Evolutionary conservation across 1,284 basidiomycete genomes (phyloP), one percentile per base, ranked within the genome.

Genomic region (Neonothopanus nambi): DNA sequence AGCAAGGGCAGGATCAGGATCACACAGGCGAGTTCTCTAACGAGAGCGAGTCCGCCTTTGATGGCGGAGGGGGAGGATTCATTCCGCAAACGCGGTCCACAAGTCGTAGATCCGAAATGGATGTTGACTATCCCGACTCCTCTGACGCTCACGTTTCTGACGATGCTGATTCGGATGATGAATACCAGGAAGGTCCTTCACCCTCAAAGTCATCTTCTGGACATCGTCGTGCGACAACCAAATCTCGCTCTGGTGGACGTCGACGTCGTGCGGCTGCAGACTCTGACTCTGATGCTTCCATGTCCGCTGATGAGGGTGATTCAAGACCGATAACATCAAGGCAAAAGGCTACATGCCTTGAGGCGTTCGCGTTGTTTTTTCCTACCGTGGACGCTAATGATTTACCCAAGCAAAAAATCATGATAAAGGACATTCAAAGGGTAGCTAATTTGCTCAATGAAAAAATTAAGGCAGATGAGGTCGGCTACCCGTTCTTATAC

Each of bases 341-440:
- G 3, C 85, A 89, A 65, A 71, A 70, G 51, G 66, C 77, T 45
- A 73, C 75, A n/a, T 81, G 79, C 52, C 72, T 82, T 15, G 69
- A 74, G 21, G 74, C 84, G 13, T 91, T 86, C 61, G 68, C 80
- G 5, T 70, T 90, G 38, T 90, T 91, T 71, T 90, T 91, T 63
- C 84, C 85, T 48, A 65, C 67, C 57, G 52, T 71, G 54, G 33
- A 57, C 2, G 69, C 73, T 18, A 61, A 67, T 4, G 76, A 80
- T 8, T 63, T 89, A 1, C 67, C 73, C 11, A 62, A 63, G 24
- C 78, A 82, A 59, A 75, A 71, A 48, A 77, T 91, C 45, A 81
- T 74, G 71, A 78, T 88, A 58, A 79, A 77, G 54, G 87, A 91
- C 60, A 70, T 91, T 37, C 77, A 77, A 24, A 69, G 77, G 3